Conservation (phyloP, 164 flowering plant genomes). For the Malania oleifera region DNA sequence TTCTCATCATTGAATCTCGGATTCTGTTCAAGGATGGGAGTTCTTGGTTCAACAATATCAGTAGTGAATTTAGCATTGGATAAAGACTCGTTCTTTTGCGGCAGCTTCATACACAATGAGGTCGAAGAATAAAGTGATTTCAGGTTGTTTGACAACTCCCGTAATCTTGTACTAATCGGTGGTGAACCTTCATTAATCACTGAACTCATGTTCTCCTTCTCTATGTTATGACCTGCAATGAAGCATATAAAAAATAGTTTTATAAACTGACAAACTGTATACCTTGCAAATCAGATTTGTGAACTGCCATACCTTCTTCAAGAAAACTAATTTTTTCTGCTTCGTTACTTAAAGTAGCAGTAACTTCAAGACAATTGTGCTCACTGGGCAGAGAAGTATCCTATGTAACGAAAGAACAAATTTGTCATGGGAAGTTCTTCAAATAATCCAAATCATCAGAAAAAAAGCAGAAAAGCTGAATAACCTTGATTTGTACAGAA, state of each 20-base stretch:
- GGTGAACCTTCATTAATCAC: conserved; percentile 34
- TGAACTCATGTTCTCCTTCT: conserved; percentile 21
- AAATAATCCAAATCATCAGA: neutral
- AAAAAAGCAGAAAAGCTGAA: neutral
- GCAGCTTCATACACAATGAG: conserved; percentile 18
- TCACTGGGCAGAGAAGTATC: conserved; percentile 9
- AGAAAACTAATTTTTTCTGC: neutral
- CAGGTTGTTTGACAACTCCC: conserved; percentile 42
- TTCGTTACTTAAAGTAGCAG: neutral
- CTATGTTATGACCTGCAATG: conserved; percentile 18
- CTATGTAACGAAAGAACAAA: neutral
- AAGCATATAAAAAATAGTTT: neutral
- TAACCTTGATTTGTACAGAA: neutral
- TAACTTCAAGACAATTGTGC: conserved; percentile 11
- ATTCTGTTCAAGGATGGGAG: conserved; percentile 30
- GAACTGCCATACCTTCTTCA: conserved; percentile 21
- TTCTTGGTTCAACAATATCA: conserved; percentile 34
- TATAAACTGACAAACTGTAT: neutral
- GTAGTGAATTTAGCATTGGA: neutral
- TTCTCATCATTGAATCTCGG: conserved; percentile 11
- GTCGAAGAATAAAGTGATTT: conserved; percentile 38
- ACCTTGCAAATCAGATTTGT: neutral
- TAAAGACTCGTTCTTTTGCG: conserved; percentile 10
- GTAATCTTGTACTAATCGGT: conserved; percentile 45
- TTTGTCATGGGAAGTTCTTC: neutral